A percentile compares a stretch with the other conserved stretches of the same genome.
Evolutionary conservation across 345 rosid species (phyloP).

Genomic region (Leavenworthia alabamica): DNA sequence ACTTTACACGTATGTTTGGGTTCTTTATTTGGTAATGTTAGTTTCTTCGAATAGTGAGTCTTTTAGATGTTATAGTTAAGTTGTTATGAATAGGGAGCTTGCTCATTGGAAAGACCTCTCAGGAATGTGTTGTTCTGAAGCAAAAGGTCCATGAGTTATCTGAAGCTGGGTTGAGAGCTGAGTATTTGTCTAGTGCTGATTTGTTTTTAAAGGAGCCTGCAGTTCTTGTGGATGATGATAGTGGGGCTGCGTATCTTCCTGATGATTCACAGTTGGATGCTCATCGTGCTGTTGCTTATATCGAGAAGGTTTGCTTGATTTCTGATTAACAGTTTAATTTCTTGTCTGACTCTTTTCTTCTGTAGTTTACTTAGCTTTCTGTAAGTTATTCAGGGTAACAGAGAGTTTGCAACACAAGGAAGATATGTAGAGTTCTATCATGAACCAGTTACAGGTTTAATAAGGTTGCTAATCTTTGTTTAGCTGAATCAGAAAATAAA

Average conservation of each 20-base stretch:
- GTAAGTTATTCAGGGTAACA: slow-evolving; percentile 45
- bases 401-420: slow-evolving; percentile 48
- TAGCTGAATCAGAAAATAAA: not conserved
- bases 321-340: not conserved
- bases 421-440: slow-evolving; percentile 80
- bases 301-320: slow-evolving; percentile 55
- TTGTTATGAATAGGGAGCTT: slow-evolving; percentile 56
- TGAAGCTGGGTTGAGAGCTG: slow-evolving; percentile 65
- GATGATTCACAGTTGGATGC: slow-evolving; percentile 91
- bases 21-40: not conserved
- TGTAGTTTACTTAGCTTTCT: not conserved
- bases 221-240: slow-evolving; percentile 41
- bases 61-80: not conserved
- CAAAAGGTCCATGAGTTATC: slow-evolving; percentile 50
- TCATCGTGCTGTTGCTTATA: slow-evolving; percentile 51
- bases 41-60: not conserved
- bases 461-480: slow-evolving; percentile 43
- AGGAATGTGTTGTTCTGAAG: slow-evolving; percentile 48
- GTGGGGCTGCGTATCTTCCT: slow-evolving; percentile 72
- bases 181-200: slow-evolving; percentile 55
- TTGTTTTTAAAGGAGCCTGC: slow-evolving; percentile 56
- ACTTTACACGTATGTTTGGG: not conserved
- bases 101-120: slow-evolving; percentile 54
- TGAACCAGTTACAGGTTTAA: slow-evolving; percentile 59
- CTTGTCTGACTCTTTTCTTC: not conserved